A percentile compares a stretch with the other conserved stretches of the same genome.
phyloP scores from a whole-genome alignment of 345 rosid genomes.

The Luvunga scandens region DNA sequence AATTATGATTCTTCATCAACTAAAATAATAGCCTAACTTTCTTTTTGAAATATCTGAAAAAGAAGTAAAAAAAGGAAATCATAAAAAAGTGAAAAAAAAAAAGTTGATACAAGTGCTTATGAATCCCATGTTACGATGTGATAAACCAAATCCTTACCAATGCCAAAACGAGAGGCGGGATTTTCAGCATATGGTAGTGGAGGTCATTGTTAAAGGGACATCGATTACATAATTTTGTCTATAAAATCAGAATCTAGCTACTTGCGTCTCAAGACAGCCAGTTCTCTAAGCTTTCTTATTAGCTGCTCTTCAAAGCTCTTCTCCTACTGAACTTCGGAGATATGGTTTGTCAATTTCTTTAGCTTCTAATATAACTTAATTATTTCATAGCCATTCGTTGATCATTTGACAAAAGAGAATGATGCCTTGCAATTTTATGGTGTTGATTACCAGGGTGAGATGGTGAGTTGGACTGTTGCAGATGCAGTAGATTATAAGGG shows the following conservation, averaged over 20 bases:
- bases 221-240: neutral
- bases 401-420: neutral
- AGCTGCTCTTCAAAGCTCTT: conserved; percentile 1
- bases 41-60: neutral
- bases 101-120: neutral
- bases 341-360: conserved; percentile 10
- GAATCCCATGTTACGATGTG: neutral
- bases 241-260: neutral
- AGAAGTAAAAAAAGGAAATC: no score
- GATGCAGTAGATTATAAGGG: conserved; percentile 60
- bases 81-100: neutral
- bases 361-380: neutral
- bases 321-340: neutral
- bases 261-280: neutral
- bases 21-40: neutral
- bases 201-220: conserved; percentile 10
- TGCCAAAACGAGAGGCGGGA: neutral
- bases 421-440: neutral
- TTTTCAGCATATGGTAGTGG: conserved; percentile 7
- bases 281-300: conserved; percentile 4
- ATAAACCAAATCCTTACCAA: neutral
- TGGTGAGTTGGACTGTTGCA: conserved; percentile 33
- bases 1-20: neutral
- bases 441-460: conserved; percentile 34
- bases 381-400: neutral